Conservation (phyloP, 495 filamentous ascomycete species). For the Schizothecium vesticola region DNA sequence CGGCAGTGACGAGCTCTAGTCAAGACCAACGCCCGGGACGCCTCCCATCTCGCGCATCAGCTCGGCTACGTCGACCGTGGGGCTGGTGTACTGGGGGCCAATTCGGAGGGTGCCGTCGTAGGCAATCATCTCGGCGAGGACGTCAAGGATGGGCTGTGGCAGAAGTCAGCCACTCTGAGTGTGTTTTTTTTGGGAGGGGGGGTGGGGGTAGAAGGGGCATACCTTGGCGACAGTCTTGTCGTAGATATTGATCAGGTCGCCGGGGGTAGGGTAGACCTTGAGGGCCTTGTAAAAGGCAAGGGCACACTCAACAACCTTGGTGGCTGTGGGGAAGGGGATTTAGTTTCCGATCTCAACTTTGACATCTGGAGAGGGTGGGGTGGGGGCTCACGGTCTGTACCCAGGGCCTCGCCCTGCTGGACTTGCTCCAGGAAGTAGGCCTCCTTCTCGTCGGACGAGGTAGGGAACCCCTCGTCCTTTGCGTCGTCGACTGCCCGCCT, state of each 20-base stretch:
- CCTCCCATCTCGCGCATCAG: conserved; percentile 32
- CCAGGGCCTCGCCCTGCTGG: conserved; percentile 73
- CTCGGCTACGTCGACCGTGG: conserved; percentile 28
- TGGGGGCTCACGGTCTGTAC: conserved; percentile 40
- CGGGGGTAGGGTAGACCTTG: conserved; percentile 93
- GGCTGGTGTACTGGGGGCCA: conserved; percentile 42
- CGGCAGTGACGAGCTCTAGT: conserved; percentile 24
- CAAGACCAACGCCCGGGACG: conserved; percentile 40
- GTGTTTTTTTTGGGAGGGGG: background rate
- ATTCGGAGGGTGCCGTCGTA: conserved; percentile 70
- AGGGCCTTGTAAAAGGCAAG: conserved; percentile 95
- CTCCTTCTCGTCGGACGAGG: conserved; percentile 79
- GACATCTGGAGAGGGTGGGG: background rate
- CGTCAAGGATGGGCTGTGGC: conserved; percentile 74
- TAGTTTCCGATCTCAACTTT: background rate
- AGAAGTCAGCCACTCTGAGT: background rate
- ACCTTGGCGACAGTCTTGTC: conserved; percentile 96
- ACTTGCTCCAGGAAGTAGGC: conserved; percentile 89
- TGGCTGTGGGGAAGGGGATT: conserved; percentile 42
- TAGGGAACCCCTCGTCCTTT: conserved; percentile 86
- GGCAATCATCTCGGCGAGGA: conserved; percentile 97
- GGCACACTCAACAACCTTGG: conserved; percentile 74
- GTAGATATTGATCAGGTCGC: conserved; percentile 90
- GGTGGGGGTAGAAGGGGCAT: conserved; percentile 15
- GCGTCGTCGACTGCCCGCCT: conserved; percentile 66